Base-by-base conservation (phyloP, 805 yeast genomes). In the Diddensiella caesifluorescens region DNA sequence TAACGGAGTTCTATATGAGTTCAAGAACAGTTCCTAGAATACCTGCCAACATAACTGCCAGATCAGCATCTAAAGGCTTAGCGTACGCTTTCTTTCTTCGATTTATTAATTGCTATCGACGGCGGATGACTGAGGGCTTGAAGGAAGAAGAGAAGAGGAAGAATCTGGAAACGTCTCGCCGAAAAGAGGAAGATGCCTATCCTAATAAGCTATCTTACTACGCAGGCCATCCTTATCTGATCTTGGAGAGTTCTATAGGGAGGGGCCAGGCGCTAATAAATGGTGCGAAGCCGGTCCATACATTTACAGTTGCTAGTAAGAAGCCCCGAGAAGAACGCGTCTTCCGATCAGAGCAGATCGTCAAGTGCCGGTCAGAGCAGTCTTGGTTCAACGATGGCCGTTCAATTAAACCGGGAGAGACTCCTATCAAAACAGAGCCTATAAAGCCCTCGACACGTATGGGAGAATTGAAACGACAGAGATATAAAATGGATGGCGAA, bases 11-110 rank as follows among this genome's bases (percentile, higher is more conserved):
- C n/a, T n/a, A n/a, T n/a, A n/a, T n/a, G n/a, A n/a, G n/a, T n/a
- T n/a, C n/a, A n/a, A 89, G 81, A 1, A 84, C 90, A 90, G 83
- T 83, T 56, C 73, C 72, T 46, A 75, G 70, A 47, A 59, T 74
- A 6, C 74, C 77, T 46, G 71, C 68, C 38, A 83, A 88, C 83
- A 69, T 83, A n/a, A 79, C 88, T 4, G 65, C 84, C 2, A 94
- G 84, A 52, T 86, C 92, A n/a, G n/a, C n/a, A n/a, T n/a, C n/a
- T n/a, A n/a, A n/a, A n/a, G n/a, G n/a, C n/a, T n/a, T n/a, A n/a
- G n/a, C n/a, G n/a, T n/a, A n/a, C n/a, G n/a, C n/a, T n/a, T n/a
- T n/a, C n/a, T n/a, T n/a, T n/a, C n/a, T n/a, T n/a, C n/a, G n/a
- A n/a, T n/a, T n/a, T n/a, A n/a, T n/a, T n/a, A n/a, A n/a, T n/a